Percentiles rank a stretch among this genome's conserved stretches.
Conservation (phyloP, 768 basidiomycete genomes). For the Mrakia gelida region DNA sequence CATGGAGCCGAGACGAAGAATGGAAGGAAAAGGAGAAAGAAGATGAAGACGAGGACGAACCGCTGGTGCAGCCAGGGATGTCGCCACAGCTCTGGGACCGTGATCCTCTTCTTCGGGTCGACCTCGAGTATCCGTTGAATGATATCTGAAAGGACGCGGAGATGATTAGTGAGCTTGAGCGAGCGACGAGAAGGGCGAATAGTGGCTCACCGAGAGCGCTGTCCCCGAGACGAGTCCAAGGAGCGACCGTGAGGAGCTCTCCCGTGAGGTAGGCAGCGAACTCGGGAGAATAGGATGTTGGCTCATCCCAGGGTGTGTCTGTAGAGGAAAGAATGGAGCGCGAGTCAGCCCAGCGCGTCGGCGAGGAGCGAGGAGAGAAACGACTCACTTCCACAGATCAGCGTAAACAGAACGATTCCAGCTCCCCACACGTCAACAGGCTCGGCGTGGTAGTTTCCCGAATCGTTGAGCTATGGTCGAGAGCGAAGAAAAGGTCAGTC, state of each 20-base stretch:
- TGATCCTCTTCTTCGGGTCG: constrained; percentile 64
- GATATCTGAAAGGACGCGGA: constrained; percentile 53
- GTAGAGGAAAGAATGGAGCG: neutral
- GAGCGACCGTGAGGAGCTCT: constrained; percentile 64
- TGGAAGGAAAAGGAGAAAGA: constrained; percentile 10
- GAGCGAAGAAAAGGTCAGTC: neutral
- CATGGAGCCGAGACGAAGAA: neutral
- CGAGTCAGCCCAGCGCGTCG: neutral
- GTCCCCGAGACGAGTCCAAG: constrained; percentile 67
- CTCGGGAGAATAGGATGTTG: constrained; percentile 71
- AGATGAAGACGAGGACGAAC: constrained; percentile 31
- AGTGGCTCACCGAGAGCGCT: constrained; percentile 59
- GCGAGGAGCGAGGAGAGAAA: neutral
- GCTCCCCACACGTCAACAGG: constrained; percentile 95
- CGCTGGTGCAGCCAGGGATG: constrained; percentile 77
- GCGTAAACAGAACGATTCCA: constrained; percentile 87
- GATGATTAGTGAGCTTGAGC: neutral
- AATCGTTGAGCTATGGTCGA: constrained; percentile 56
- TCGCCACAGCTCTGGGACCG: constrained; percentile 53
- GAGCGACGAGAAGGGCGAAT: neutral
- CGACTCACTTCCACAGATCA: constrained; percentile 75
- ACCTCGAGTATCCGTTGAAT: constrained; percentile 70
- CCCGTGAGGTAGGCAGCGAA: constrained; percentile 71
- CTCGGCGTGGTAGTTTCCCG: constrained; percentile 74
- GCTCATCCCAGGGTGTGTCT: constrained; percentile 99